Evolutionary conservation across 2,329 filamentous ascomycete species (phyloP).

Genomic region (Microsporum canis): DNA sequence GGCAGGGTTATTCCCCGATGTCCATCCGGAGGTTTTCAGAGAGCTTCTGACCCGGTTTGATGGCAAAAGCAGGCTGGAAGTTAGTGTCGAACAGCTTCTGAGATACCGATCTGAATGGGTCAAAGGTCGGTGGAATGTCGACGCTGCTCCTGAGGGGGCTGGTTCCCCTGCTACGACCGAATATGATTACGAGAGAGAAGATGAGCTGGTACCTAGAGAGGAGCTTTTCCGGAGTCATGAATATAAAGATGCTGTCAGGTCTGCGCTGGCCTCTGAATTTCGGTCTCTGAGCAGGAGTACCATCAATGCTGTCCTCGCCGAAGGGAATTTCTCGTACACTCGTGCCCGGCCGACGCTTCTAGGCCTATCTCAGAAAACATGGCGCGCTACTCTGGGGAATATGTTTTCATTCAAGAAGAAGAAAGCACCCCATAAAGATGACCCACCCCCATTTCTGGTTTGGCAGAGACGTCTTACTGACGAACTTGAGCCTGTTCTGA

Average conservation of each 20-base stretch:
- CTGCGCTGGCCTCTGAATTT: conserved; percentile 34
- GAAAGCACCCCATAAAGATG: conserved; percentile 28
- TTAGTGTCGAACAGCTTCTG: conserved; percentile 38
- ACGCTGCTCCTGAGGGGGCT: conserved; percentile 7
- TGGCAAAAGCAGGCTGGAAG: conserved; percentile 35
- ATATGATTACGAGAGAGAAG: conserved; percentile 3
- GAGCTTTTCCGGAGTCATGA: conserved; percentile 35
- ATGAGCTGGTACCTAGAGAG: conserved; percentile 25
- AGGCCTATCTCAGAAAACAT: conserved; percentile 34
- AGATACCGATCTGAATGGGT: conserved; percentile 39
- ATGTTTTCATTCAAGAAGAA: conserved; percentile 34
- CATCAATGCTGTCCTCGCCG: conserved; percentile 38
- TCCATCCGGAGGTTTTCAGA: conserved; percentile 38
- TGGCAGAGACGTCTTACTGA: conserved; percentile 27
- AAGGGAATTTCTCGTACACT: conserved; percentile 38
- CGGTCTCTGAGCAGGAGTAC: conserved; percentile 33
- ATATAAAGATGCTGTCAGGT: conserved; percentile 34
- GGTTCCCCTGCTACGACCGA: conserved; percentile 5
- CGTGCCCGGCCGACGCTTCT: conserved; percentile 34
- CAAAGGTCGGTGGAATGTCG: conserved; percentile 35
- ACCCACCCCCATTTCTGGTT: conserved; percentile 28
- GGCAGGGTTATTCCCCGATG: conserved; percentile 36
- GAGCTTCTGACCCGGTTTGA: conserved; percentile 38
- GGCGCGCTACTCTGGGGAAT: conserved; percentile 35
- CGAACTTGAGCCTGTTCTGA: conserved; percentile 25